phyloP scores from a whole-genome alignment of 371 early-diverging fungal species.

The Lichtheimia ornata region DNA sequence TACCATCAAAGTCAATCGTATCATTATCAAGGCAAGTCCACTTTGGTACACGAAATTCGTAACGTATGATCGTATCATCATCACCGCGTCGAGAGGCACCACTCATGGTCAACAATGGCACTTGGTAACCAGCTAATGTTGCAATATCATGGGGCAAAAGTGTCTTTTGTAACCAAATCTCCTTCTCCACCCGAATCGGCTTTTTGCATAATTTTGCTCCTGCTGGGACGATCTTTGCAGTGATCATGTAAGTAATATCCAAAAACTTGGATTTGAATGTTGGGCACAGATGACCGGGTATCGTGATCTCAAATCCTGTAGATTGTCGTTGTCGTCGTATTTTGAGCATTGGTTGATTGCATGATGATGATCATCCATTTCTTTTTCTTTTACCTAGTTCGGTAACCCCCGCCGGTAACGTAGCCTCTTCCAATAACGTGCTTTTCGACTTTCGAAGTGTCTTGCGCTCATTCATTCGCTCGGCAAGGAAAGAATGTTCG shows the following conservation, averaged over 20 bases:
- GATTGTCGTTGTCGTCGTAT: no score
- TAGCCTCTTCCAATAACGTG: slow-evolving; percentile 26
- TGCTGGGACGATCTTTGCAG: slow-evolving; percentile 22
- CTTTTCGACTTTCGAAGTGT: slow-evolving; percentile 31
- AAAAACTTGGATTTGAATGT: slow-evolving; percentile 27
- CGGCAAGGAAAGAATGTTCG: slow-evolving; percentile 20
- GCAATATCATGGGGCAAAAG: slow-evolving; percentile 34
- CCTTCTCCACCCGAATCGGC: slow-evolving; percentile 14
- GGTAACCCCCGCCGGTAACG: slow-evolving; percentile 34
- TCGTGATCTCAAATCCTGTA: slow-evolving; percentile 32
- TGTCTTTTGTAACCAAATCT: slow-evolving; percentile 25
- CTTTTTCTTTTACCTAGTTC: slow-evolving; percentile 22
- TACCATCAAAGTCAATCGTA: slow-evolving; percentile 29
- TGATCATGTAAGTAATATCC: slow-evolving; percentile 20
- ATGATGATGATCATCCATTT: neutral
- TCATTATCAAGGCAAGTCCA: slow-evolving; percentile 30
- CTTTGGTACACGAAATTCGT: slow-evolving; percentile 32
- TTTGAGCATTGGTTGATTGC: no score
- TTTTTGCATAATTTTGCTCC: slow-evolving; percentile 26
- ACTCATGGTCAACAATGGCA: slow-evolving; percentile 26
- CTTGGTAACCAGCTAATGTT: slow-evolving; percentile 22
- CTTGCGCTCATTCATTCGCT: slow-evolving; percentile 26
- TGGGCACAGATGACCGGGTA: slow-evolving; percentile 33
- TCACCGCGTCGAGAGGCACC: slow-evolving; percentile 18
- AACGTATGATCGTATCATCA: slow-evolving; percentile 5